Evolutionary conservation across 208 protist genomes (phyloP).

Genomic region (Tritrichomonas musculus): DNA sequence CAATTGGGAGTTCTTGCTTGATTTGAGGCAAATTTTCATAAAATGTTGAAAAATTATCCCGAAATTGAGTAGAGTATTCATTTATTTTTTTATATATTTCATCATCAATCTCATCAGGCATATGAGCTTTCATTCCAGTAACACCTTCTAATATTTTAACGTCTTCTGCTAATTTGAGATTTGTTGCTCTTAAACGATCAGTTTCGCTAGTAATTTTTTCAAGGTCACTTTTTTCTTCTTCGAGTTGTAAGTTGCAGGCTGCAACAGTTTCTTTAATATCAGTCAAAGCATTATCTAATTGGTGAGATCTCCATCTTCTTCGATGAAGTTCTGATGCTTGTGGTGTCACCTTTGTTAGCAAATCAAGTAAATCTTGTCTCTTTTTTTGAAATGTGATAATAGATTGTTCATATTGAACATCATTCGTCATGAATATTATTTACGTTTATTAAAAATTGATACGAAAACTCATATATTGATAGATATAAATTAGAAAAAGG

Average conservation of each 20-base stretch:
- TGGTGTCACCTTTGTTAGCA: neutral
- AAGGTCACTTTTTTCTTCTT: neutral
- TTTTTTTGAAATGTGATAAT: too few relatives aligned
- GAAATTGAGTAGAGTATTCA: neutral
- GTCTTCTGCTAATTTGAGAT: neutral
- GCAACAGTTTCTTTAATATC: slow-evolving; percentile 12
- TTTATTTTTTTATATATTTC: neutral
- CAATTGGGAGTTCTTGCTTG: neutral
- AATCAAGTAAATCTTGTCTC: neutral
- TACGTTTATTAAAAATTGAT: too few relatives aligned
- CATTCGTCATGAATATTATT: too few relatives aligned
- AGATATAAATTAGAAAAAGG: too few relatives aligned
- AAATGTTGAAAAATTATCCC: slow-evolving; percentile 6
- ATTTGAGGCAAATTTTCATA: neutral
- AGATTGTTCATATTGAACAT: too few relatives aligned
- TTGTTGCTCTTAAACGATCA: neutral
- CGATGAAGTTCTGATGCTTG: neutral
- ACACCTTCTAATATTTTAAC: neutral
- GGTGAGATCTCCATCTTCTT: neutral
- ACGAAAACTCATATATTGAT: too few relatives aligned
- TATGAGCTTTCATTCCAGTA: neutral
- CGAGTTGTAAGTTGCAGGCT: neutral
- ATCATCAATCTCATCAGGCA: neutral
- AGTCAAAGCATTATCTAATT: slow-evolving; percentile 26
- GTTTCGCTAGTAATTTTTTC: neutral